Base-by-base conservation (phyloP, 2,329 filamentous ascomycete species). In the Exserohilum rostratum region DNA sequence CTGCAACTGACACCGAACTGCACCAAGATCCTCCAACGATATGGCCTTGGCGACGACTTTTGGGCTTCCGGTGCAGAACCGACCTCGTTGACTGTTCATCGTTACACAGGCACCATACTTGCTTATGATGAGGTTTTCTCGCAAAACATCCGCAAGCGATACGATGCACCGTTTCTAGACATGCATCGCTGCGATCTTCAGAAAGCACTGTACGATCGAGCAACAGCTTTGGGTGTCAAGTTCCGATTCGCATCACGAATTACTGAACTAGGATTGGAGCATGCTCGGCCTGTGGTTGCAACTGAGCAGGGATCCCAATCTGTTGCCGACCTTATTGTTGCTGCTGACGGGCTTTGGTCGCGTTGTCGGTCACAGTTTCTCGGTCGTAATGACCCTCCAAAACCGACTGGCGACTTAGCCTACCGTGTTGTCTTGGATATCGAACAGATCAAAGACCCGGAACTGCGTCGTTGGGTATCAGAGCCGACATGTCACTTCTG, bases 331-430 rank as follows among this genome's bases (percentile, higher is more conserved):
- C 67, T 87, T 9, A 74, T 89, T 10, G 76, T 89, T 2, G 85
- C 80, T 0, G 84, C 85, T 0, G 86, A 89, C 57, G 86, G 86
- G 0, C 69, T 88, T 0, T 86, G 84, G 83, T 86, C 83, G 2
- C 70, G 75, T 7, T 83, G 80, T 38, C 77, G 85, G 0, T 73
- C 73, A 4, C 80, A 83, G n/a, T 38, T 38, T 38, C 67, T 84
- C 0, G 78, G 78, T 0, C 73, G 65, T 0, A 73, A 77, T 5
- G 80, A 83, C 31, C 73, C 75, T 5, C 83, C 86, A 0, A 66
- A 80, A 5, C 79, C 82, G 0, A 88, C 85, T 0, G 85, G 85
- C 0, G 85, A 88, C 64, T 68, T 88, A 29, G 86, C 85, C 0
- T 89, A 87, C 62, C 78, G 86, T 2, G 80, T 87, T 35, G 79